phyloP scores from a whole-genome alignment of 352 stramenopile genomes.

The Thalassiosira allenii region DNA sequence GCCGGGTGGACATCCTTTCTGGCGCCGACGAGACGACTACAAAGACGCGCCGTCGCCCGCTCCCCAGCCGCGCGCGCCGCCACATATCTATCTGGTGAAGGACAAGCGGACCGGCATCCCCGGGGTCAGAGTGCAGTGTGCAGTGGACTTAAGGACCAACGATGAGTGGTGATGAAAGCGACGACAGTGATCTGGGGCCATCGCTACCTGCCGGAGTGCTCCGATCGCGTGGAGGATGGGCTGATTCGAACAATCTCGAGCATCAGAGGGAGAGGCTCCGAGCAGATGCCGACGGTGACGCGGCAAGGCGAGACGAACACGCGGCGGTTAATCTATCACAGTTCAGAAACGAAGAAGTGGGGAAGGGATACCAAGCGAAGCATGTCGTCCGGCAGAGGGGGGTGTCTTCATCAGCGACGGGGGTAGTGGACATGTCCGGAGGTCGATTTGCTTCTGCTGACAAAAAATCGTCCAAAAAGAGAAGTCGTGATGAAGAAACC shows the following conservation, averaged over 20 bases:
- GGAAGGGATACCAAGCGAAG: constrained; percentile 81
- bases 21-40: too few species aligned
- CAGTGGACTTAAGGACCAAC: background rate
- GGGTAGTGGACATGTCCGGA: constrained; percentile 66
- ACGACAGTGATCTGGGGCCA: constrained; percentile 33
- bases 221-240: constrained; percentile 47
- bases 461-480: constrained; percentile 27
- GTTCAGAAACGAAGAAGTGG: constrained; percentile 83
- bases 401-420: constrained; percentile 1
- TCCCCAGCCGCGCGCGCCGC: too few species aligned
- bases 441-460: constrained; percentile 27
- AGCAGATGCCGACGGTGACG: constrained; percentile 15
- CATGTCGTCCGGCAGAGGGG: constrained; percentile 78
- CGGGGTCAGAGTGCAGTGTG: too few species aligned
- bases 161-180: constrained; percentile 27
- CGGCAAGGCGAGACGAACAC: too few species aligned
- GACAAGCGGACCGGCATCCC: too few species aligned
- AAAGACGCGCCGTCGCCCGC: too few species aligned
- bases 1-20: too few species aligned
- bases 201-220: constrained; percentile 34
- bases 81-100: too few species aligned
- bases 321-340: constrained; percentile 75
- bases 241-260: constrained; percentile 40
- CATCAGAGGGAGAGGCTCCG: constrained; percentile 47
- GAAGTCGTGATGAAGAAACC: constrained; percentile 10